These are phyloP conservation scores for Penicillium canariense DNA, from an alignment of 495 filamentous ascomycete species.

Conservation along the genomic window DNA sequence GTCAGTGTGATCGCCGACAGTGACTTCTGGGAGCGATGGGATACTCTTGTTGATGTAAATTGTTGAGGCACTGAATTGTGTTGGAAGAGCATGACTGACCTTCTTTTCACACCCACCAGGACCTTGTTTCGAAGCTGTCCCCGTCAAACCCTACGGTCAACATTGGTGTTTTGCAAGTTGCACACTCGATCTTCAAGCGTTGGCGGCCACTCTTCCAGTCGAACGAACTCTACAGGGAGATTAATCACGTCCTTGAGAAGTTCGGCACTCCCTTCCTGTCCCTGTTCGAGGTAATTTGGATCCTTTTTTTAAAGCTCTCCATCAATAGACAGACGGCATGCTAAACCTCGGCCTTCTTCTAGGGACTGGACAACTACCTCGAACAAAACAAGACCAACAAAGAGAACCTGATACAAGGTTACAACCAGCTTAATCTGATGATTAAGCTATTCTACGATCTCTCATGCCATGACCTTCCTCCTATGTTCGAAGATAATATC, in stretches of 20 bases:
- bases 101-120: slow-evolving; percentile 39
- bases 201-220: slow-evolving; percentile 93
- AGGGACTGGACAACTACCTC: slow-evolving; percentile 77
- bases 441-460: slow-evolving; percentile 93
- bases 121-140: slow-evolving; percentile 84
- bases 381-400: slow-evolving; percentile 72
- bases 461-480: slow-evolving; percentile 92
- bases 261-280: slow-evolving; percentile 80
- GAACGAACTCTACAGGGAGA: slow-evolving; percentile 85
- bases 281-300: slow-evolving; percentile 63
- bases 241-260: slow-evolving; percentile 84
- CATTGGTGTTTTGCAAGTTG: slow-evolving; percentile 92
- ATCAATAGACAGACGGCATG: neutral
- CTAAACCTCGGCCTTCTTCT: slow-evolving; percentile 14
- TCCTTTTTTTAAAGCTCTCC: neutral
- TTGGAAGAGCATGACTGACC: neutral
- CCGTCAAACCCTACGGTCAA: slow-evolving; percentile 74
- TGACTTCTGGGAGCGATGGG: slow-evolving; percentile 95
- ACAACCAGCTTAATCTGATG: slow-evolving; percentile 79
- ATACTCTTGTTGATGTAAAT: slow-evolving; percentile 77
- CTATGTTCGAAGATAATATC: slow-evolving; percentile 86
- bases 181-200: slow-evolving; percentile 95
- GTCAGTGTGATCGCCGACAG: slow-evolving; percentile 97
- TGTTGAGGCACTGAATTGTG: neutral
- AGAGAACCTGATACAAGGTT: slow-evolving; percentile 65